phyloP scores from a whole-genome alignment of 192 early-diverging fungal species.

The Ramicandelaber brevisporus region DNA sequence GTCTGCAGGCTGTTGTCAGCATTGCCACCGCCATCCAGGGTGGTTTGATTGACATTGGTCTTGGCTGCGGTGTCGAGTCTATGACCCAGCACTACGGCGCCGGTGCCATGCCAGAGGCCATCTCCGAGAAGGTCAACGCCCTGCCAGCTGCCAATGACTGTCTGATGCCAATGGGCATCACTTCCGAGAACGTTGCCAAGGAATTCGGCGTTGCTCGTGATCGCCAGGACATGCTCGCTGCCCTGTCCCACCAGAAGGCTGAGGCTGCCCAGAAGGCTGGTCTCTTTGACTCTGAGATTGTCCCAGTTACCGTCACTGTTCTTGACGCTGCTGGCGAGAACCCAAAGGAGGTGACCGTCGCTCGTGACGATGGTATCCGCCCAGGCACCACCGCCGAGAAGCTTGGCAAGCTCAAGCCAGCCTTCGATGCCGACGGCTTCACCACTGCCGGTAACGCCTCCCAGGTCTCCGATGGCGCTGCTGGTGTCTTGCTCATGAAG shows the following conservation, averaged over 20 bases:
- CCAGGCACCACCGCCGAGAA: slow-evolving; percentile 46
- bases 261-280: slow-evolving; percentile 70
- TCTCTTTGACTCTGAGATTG: slow-evolving; percentile 76
- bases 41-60: slow-evolving; percentile 75
- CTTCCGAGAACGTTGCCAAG: slow-evolving; percentile 87
- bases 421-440: slow-evolving; percentile 60
- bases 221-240: slow-evolving; percentile 81
- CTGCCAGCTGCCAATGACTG: slow-evolving; percentile 55
- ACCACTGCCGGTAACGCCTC: slow-evolving; percentile 93
- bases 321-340: slow-evolving; percentile 64
- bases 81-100: slow-evolving; percentile 75
- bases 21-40: slow-evolving; percentile 72
- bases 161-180: slow-evolving; percentile 73
- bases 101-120: slow-evolving; percentile 42
- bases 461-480: slow-evolving; percentile 95
- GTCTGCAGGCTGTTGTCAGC: slow-evolving; percentile 67
- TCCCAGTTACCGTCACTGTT: slow-evolving; percentile 48
- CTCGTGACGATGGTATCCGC: slow-evolving; percentile 82
- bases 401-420: slow-evolving; percentile 63
- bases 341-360: slow-evolving; percentile 35
- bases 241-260: slow-evolving; percentile 61
- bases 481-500: slow-evolving; percentile 85
- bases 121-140: slow-evolving; percentile 49
- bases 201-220: slow-evolving; percentile 63
- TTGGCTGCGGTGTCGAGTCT: slow-evolving; percentile 84